These are phyloP conservation scores for Pseudoscleropodium purum DNA, from an alignment of 225 moss, liverwort and hornwort genomes.

Conservation along the genomic window DNA sequence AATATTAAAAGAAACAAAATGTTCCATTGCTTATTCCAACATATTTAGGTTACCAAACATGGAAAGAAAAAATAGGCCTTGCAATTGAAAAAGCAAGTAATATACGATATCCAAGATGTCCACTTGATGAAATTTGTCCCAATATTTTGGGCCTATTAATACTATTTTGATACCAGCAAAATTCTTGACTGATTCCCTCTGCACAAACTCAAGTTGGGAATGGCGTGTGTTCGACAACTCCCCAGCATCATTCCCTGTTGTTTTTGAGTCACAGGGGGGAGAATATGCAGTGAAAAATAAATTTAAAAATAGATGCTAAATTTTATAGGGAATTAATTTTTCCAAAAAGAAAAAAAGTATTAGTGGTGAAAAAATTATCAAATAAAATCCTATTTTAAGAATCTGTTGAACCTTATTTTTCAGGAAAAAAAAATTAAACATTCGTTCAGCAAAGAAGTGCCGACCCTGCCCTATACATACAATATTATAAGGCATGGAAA, in stretches of 20 bases:
- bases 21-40: no score
- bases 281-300: no score
- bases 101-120: neutral
- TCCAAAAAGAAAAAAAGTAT: neutral
- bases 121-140: neutral
- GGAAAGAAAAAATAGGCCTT: no score
- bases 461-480: accelerated
- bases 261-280: neutral
- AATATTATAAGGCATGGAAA: neutral
- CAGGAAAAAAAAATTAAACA: neutral
- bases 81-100: no score
- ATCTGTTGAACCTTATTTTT: neutral
- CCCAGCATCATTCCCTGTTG: neutral
- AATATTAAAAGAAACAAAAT: no score
- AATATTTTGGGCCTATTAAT: neutral
- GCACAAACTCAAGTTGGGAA: neutral
- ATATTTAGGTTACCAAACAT: no score
- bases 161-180: neutral
- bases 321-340: neutral
- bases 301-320: neutral
- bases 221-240: neutral
- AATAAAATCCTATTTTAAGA: accelerated
- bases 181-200: neutral
- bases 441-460: accelerated
- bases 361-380: no score